Evolutionary conservation across 257 asterid genomes (phyloP), one percentile per base, ranked within the genome.

Genomic region (Capsicum rhomboideum): DNA sequence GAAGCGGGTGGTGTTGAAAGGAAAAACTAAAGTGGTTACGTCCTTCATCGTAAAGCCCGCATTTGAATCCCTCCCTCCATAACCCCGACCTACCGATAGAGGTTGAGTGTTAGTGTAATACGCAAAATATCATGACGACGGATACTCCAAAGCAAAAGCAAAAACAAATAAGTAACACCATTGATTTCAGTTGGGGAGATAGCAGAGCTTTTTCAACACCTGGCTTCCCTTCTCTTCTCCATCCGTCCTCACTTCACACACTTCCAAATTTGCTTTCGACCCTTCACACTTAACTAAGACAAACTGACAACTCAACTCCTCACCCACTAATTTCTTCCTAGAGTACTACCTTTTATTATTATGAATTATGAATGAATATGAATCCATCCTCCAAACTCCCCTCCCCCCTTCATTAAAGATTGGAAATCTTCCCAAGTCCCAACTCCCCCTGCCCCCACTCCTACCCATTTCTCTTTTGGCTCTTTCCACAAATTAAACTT

Each of bases 201-300:
- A 66, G 42, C 95, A 92, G 95, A 91, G 89, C 87, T 85, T 90
- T 92, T 84, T 75, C 87, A 92, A 92, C 96, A 92, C 92, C 91
- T 92, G 95, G 87, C 87, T 80, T 34, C 28, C n/a, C 52, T 79
- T 42, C 89, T 83, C 84, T 82, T 80, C 87, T 86, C 67, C 80
- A 83, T 55, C 82, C 84, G 79, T 91, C 84, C 91, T 85, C 92
- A 82, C 66, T 37, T 64, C 69, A 61, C 53, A 26, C 80, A 86
- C 87, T 37, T n/a, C 34, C 34, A 68, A 18, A 68, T 13, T 21
- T 42, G 18, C 16, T 66, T 79, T 44, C 83, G 21, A 44, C 79
- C 78, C 34, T 85, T 86, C 90, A 58, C 58, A 81, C 59, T 55
- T 81, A 16, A 77, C 81, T 49, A 50, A 49, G 81, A 77, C 81